Evolutionary conservation across 768 basidiomycete genomes (phyloP).

Genomic region (Melanogaster broomeanus): DNA sequence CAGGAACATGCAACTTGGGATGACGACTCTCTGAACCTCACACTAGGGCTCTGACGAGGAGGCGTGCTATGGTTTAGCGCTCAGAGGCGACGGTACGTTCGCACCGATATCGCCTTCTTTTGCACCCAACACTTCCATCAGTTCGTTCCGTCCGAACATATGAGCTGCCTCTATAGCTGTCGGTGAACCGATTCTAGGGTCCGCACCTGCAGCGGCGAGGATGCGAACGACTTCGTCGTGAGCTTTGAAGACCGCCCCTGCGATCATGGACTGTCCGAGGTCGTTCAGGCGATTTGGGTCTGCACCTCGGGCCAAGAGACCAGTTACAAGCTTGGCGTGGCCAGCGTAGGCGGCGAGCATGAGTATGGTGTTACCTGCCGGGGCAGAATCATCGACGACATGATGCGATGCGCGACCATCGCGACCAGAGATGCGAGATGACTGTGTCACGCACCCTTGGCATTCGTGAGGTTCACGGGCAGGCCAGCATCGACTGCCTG

Average conservation of each 20-base stretch:
- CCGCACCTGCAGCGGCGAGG: conserved; percentile 53
- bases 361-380: conserved; percentile 70
- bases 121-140: conserved; percentile 59
- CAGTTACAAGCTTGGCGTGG: conserved; percentile 52
- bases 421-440: neutral
- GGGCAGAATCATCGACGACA: too few relatives aligned
- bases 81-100: conserved; percentile 32
- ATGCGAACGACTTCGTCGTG: conserved; percentile 62
- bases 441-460: conserved; percentile 48
- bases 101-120: conserved; percentile 50
- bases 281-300: conserved; percentile 75
- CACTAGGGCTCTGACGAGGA: neutral
- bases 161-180: conserved; percentile 68
- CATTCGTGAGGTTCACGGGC: conserved; percentile 71
- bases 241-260: conserved; percentile 78
- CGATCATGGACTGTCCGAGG: conserved; percentile 68
- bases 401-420: neutral
- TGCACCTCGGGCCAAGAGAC: conserved; percentile 56
- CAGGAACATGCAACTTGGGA: neutral
- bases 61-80: conserved; percentile 1
- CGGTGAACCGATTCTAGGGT: conserved; percentile 66
- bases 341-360: conserved; percentile 81
- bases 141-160: conserved; percentile 62
- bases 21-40: neutral
- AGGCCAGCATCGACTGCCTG: conserved; percentile 69